A percentile compares a stretch with the other conserved stretches of the same genome.
Evolutionary conservation across 2,329 filamentous ascomycete genomes (phyloP).

Genomic region (Parafenestella ontariensis): DNA sequence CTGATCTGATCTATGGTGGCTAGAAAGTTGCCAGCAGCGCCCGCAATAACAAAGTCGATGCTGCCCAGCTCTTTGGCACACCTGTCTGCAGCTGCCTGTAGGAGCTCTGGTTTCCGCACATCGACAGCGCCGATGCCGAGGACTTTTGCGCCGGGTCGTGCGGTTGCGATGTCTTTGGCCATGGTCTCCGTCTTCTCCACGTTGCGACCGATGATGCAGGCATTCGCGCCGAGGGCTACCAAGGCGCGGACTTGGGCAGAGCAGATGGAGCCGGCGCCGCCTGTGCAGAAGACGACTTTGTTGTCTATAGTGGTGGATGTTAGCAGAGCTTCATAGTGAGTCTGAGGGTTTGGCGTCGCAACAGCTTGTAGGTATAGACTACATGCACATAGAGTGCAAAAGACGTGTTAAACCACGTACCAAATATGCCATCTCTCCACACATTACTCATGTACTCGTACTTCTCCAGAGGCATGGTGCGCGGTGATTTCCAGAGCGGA

Average conservation of each 20-base stretch:
- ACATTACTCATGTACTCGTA: slow-evolving; percentile 80
- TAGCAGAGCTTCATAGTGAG: neutral
- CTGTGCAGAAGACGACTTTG: slow-evolving; percentile 94
- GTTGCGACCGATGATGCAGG: slow-evolving; percentile 92
- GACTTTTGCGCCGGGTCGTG: slow-evolving; percentile 79
- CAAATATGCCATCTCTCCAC: slow-evolving; percentile 88
- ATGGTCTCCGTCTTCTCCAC: slow-evolving; percentile 83
- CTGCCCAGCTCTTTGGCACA: slow-evolving; percentile 83
- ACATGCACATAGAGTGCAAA: neutral
- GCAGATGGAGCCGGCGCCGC: slow-evolving; percentile 92
- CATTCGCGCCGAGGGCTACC: slow-evolving; percentile 88
- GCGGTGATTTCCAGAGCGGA: slow-evolving; percentile 23
- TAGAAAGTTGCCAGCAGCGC: slow-evolving; percentile 95
- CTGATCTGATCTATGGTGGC: slow-evolving; percentile 82
- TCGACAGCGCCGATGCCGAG: slow-evolving; percentile 79
- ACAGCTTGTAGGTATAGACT: neutral
- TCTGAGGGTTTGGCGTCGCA: neutral
- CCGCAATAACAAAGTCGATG: slow-evolving; percentile 94
- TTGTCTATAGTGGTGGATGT: slow-evolving; percentile 62
- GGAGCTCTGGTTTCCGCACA: slow-evolving; percentile 71
- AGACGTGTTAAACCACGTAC: slow-evolving; percentile 54
- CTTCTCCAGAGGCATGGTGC: slow-evolving; percentile 71
- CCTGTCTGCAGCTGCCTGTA: slow-evolving; percentile 76
- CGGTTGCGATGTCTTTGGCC: slow-evolving; percentile 82
- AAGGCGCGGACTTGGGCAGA: slow-evolving; percentile 91